Base-by-base conservation (phyloP, 179 eudicot genomes). In the Heliamphora pulchella region DNA sequence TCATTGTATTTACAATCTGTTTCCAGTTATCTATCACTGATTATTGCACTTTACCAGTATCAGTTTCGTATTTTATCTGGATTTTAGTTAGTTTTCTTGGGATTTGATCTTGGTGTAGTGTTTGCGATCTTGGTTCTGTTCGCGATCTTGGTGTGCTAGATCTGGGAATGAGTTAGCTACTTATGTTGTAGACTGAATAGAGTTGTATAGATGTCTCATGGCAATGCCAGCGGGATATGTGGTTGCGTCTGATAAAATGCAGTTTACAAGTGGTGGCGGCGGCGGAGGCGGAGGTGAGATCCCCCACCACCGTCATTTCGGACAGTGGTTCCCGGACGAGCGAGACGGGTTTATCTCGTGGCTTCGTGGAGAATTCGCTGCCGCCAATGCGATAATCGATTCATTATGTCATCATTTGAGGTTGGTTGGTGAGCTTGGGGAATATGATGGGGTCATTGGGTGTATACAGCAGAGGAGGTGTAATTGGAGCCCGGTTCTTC, bases 361-460 rank as follows among this genome's bases (percentile, higher is more conserved):
- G 94, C 57, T 89, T 47, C 82, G 92, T 0, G 87, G 91, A 22
- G 94, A 91, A 79, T 91, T 91, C 62, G 91, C 92, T 1, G 94
- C 94, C 7, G 90, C 94, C 3, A 91, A 91, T 67, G 91, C 92
- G 50, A 91, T 91, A 6, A 89, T 91, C 22, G 94, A 91, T 68
- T 81, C 91, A 5, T 74, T 91, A 68, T 91, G 92, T 81, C 81
- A 86, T 71, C 94, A 91, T 73, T 67, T 91, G 86, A 77, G 81
- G 79, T 78, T 76, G 58, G 78, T 85, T 61, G 87, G 91, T 31
- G 92, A 87, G 1, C 86, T 85, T 0, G 93, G 91, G 62, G 91
- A 90, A 79, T 90, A 90, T 75, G 91, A 90, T 62, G 79, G 80
- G 8, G 93, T 87, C 7, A 79, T 90, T 22, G 87, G 85, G 59